Base-by-base conservation (phyloP, 768 basidiomycete genomes). In the Amanita exitialis region DNA sequence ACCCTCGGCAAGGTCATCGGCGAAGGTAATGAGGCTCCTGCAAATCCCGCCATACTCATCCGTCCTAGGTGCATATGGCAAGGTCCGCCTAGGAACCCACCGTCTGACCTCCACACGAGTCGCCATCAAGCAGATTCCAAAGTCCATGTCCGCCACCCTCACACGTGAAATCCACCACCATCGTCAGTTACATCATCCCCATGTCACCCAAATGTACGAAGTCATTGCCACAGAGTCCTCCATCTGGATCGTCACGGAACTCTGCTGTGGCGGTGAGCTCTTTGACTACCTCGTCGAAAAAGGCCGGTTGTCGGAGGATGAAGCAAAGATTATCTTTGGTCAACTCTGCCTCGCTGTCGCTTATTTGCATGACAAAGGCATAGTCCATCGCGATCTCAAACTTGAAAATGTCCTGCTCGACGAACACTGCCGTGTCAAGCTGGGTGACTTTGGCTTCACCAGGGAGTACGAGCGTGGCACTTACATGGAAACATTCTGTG, bases 81-180 rank as follows among this genome's bases (percentile, higher is more conserved):
- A 92, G 63, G 95, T 98, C 27, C 83, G 93, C 47, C 74, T 99
- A 63, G 96, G 93, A 48, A 91, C 87, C 0, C 93, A 99, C 65
- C 86, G 94, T 53, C 74, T 97, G 43, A 93, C 94, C 2, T 87
- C 86, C 6, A 85, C 85, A 41, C 81, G 91, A 47, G 94, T 95
- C 58, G 95, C 95, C 50, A 86, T 99, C 71, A 99, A 99, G 70
- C 94, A 97, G 67, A 95, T 97, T 56, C 91, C 95, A 34, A 98
- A 98, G 67, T 80, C 83, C 52, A 80, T 92, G 75, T 90, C 94
- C 28, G 79, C 93, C 5, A 78, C 87, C 15, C 77, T 99, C 36
- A 99, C 96, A 23, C 82, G 95, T 56, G 95, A 99, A 70, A 96
- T 99, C 50, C 95, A 99, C 62, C 96, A 99, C 61, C 95, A 99